Evolutionary conservation across 305 asterid species (phyloP).

Genomic region (Ajuga reptans): DNA sequence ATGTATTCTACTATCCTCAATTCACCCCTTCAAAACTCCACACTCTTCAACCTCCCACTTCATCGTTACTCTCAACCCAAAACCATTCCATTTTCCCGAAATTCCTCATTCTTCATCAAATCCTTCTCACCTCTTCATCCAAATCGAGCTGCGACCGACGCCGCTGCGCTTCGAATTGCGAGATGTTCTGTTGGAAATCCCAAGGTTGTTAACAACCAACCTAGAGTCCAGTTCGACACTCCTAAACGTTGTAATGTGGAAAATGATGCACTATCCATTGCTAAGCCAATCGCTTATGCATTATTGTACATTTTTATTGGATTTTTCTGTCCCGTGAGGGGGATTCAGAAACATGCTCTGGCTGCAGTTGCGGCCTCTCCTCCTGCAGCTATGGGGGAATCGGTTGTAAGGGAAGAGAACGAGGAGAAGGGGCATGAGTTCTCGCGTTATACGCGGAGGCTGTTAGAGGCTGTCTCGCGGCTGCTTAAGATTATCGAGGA

Average conservation of each 20-base stretch:
- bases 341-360: constrained; percentile 37
- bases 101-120: constrained; percentile 21
- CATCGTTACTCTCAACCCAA: constrained; percentile 27
- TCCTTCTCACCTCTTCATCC: constrained; percentile 20
- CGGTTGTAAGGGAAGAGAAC: constrained; percentile 18
- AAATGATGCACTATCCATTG: constrained; percentile 25
- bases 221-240: background rate
- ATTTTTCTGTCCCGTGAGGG: constrained; percentile 40
- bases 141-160: constrained; percentile 14
- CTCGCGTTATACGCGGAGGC: constrained; percentile 52
- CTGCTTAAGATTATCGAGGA: constrained; percentile 51
- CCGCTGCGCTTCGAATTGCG: constrained; percentile 17
- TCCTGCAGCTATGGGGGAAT: constrained; percentile 21
- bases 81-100: constrained; percentile 18
- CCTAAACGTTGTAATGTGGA: constrained; percentile 24
- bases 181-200: constrained; percentile 21
- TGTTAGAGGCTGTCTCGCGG: constrained; percentile 42
- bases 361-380: constrained; percentile 45
- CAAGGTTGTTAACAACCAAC: background rate
- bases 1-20: constrained; percentile 34
- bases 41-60: constrained; percentile 28
- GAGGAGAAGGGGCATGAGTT: constrained; percentile 44
- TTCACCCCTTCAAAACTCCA: constrained; percentile 24
- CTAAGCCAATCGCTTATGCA: constrained; percentile 55
- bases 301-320: constrained; percentile 47